phyloP scores from a whole-genome alignment of 345 rosid genomes.

The Populus tremula region DNA sequence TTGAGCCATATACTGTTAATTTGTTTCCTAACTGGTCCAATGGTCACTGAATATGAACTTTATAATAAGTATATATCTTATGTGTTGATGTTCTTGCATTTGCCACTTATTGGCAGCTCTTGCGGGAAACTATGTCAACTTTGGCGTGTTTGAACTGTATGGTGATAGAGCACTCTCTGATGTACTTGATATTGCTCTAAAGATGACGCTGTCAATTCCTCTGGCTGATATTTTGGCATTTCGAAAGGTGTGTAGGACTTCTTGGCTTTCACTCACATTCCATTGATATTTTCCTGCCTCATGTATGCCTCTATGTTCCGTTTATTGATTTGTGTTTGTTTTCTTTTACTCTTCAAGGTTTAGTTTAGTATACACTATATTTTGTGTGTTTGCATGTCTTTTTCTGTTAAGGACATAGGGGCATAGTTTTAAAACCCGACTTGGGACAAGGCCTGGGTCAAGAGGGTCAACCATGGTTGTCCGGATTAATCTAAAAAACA shows the following conservation, averaged over 20 bases:
- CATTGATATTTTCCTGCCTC: neutral
- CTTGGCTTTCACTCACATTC: neutral
- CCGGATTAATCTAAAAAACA: too few relatives aligned
- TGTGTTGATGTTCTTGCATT: conserved; percentile 13
- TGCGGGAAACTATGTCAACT: conserved; percentile 88
- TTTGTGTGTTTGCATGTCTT: neutral
- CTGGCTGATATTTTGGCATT: conserved; percentile 86
- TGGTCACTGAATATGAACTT: neutral
- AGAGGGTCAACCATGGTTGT: too few relatives aligned
- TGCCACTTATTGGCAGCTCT: conserved; percentile 60
- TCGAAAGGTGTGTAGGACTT: conserved; percentile 62
- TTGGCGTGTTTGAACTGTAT: conserved; percentile 95
- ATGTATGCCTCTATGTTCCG: neutral
- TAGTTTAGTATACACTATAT: neutral
- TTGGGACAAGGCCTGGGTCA: too few relatives aligned
- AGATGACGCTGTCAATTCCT: conserved; percentile 90
- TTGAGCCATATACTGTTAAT: neutral
- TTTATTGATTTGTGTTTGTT: neutral
- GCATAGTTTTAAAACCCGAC: too few relatives aligned
- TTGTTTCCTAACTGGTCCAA: neutral
- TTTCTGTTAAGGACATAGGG: neutral
- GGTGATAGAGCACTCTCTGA: conserved; percentile 97
- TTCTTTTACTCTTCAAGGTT: neutral
- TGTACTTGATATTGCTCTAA: conserved; percentile 85
- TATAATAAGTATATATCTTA: neutral